Conservation (phyloP, 192 early-diverging fungal genomes). For the Powellomyces hirtus region DNA sequence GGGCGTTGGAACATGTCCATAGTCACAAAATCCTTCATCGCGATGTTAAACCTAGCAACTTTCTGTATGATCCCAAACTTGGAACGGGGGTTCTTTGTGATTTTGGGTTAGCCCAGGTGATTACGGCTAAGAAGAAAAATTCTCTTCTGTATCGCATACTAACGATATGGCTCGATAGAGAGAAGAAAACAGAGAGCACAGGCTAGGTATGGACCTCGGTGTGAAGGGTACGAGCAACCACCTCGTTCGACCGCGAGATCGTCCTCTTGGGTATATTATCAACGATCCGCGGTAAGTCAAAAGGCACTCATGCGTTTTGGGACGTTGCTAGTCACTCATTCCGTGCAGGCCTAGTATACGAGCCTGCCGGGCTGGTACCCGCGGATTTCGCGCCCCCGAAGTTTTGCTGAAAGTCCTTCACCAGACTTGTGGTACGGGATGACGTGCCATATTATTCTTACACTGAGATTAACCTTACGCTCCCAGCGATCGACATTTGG, state of each 20-base stretch:
- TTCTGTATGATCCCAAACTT: conserved; percentile 73
- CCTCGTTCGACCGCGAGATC: not conserved
- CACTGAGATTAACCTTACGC: not conserved
- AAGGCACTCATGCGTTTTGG: not conserved
- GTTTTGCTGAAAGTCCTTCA: conserved; percentile 75
- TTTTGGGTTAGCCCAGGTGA: conserved; percentile 82
- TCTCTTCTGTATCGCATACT: no score
- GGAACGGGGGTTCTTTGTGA: conserved; percentile 83
- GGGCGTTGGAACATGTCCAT: conserved; percentile 73
- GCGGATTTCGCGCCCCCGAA: conserved; percentile 92
- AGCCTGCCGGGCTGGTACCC: conserved; percentile 87
- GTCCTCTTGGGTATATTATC: not conserved
- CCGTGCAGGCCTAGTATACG: conserved; percentile 57
- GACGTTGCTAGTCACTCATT: not conserved
- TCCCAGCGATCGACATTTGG: conserved; percentile 85
- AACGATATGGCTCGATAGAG: not conserved
- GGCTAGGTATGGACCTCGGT: not conserved
- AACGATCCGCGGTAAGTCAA: conserved; percentile 4
- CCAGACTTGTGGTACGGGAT: conserved; percentile 68
- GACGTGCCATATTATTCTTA: not conserved
- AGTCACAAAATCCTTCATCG: conserved; percentile 74
- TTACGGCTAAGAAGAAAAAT: no score
- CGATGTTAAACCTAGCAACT: conserved; percentile 94
- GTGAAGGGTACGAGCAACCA: not conserved
- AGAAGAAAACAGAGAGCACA: not conserved